Base-by-base conservation (phyloP, 108 stramenopile species). In the Seminavis robusta region DNA sequence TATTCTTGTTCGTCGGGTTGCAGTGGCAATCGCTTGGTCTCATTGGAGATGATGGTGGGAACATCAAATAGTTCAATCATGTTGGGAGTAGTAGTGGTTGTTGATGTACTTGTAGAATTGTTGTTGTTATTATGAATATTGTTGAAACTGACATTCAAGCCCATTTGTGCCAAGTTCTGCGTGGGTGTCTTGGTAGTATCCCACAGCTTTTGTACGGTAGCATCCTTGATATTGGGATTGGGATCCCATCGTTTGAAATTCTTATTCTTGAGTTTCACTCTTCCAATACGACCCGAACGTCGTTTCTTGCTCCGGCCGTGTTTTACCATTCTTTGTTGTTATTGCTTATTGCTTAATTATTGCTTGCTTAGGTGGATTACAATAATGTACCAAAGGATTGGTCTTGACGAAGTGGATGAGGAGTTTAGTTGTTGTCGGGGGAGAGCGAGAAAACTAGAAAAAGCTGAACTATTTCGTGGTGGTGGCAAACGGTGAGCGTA, bases 21-120 rank as follows among this genome's bases (percentile, higher is more conserved):
- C 31, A 88, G 67, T 9, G 86, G 84, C 9, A 79, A 51, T 16
- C 57, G 57, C 19, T 57, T 66, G 43, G 40, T 36, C 8, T 53
- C 58, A 56, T 88, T 82, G 17, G 86, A 88, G n/a, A n/a, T n/a
- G n/a, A n/a, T n/a, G 54, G 86, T 73, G 15, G 90, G 86, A 63
- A 92, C 71, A 52, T 92, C 90, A 69, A 84, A 92, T 25, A 92
- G 41, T 56, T 88, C 84, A 43, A 88, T 71, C 7, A 77, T 75
- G 36, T 63, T 79, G 5, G 47, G 49, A 52, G 37, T 57, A 43
- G 11, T 39, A 32, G 46, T 60, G 57, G 32, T 68, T 66, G 33
- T 73, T 27, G 31, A 24, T 39, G 15, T 51, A n/a, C 31, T 41
- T n/a, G 19, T 11, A 8, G 4, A 40, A 32, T n/a, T 13, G n/a